These are phyloP conservation scores for Trichosporon asahii DNA, from an alignment of 1,284 basidiomycete species.

Conservation along the genomic window DNA sequence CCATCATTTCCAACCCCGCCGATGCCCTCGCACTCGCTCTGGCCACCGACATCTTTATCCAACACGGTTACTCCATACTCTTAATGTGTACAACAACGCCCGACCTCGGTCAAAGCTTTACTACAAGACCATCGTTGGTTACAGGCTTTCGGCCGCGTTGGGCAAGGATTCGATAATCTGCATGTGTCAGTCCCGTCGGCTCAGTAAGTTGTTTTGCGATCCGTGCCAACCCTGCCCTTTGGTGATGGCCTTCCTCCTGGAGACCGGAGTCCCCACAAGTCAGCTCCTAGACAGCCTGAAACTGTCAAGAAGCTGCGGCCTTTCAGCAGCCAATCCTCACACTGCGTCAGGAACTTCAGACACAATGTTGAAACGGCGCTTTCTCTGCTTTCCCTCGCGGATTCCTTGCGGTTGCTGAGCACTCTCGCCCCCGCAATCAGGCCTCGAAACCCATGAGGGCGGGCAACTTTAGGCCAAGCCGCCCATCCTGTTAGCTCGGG, in stretches of 20 bases:
- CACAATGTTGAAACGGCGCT: constrained; percentile 5
- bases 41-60: background rate
- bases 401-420: constrained; percentile 16
- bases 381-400: constrained; percentile 17
- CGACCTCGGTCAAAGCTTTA: background rate
- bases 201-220: constrained; percentile 16
- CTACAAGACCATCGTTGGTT: background rate
- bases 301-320: background rate
- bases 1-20: background rate
- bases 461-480: background rate
- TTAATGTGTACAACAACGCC: background rate
- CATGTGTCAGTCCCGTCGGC: constrained; percentile 13
- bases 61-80: background rate
- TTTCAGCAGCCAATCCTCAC: constrained; percentile 16
- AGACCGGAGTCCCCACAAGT: background rate
- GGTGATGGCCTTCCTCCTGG: background rate
- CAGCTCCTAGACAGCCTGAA: background rate
- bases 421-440: constrained; percentile 17
- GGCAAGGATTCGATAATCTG: background rate
- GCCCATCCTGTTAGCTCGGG: constrained; percentile 16
- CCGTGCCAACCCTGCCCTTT: constrained; percentile 13
- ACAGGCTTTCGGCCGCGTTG: too few relatives aligned
- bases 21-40: background rate
- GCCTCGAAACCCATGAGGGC: constrained; percentile 27
- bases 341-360: background rate